phyloP scores from a whole-genome alignment of 345 rosid genomes.

The Eucalyptus shirleyi region DNA sequence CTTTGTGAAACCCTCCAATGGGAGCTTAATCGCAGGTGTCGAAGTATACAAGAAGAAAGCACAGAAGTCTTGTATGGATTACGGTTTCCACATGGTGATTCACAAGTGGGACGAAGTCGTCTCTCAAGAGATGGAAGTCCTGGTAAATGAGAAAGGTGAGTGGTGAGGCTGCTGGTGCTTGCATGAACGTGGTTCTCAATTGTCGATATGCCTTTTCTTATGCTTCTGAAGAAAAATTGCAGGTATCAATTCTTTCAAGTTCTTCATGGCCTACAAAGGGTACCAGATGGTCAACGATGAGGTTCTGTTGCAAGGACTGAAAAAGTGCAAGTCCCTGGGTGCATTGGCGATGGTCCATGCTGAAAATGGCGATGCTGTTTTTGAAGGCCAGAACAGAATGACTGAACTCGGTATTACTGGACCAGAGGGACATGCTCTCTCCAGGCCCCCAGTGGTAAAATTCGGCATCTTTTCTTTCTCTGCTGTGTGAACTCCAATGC shows the following conservation, averaged over 20 bases:
- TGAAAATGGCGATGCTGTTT: conserved; percentile 98
- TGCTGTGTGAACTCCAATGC: neutral
- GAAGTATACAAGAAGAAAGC: conserved; percentile 66
- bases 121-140: conserved; percentile 70
- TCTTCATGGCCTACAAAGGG: conserved; percentile 93
- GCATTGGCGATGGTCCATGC: conserved; percentile 99
- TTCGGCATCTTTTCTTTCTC: neutral
- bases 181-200: neutral
- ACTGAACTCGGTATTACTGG: conserved; percentile 92
- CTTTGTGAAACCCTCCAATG: conserved; percentile 69
- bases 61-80: conserved; percentile 74
- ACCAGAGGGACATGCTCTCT: conserved; percentile 95
- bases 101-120: conserved; percentile 80
- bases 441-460: conserved; percentile 60
- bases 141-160: conserved; percentile 82
- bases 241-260: conserved; percentile 97
- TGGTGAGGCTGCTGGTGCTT: neutral
- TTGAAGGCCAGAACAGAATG: conserved; percentile 86
- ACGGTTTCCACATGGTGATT: conserved; percentile 94
- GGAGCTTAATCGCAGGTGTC: conserved; percentile 60
- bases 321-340: conserved; percentile 85
- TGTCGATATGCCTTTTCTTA: neutral
- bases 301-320: conserved; percentile 70
- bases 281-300: conserved; percentile 72
- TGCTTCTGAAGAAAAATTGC: neutral